Evolutionary conservation across 306 rosid genomes (phyloP).

Genomic region (Hippophae gyantsensis): DNA sequence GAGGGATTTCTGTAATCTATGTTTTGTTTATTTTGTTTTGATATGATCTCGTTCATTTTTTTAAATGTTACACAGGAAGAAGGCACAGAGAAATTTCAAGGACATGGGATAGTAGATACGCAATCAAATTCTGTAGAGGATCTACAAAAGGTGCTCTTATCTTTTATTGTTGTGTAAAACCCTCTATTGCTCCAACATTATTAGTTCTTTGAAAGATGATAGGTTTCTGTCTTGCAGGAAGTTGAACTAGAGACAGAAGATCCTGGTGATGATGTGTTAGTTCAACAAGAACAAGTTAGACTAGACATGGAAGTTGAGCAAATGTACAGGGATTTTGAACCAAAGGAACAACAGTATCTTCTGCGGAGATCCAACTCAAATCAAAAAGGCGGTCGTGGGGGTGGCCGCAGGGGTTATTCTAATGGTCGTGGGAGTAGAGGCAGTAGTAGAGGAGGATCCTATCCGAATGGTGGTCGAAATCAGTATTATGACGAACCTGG

Average conservation of each 20-base stretch:
- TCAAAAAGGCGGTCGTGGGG: constrained; percentile 89
- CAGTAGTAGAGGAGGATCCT: constrained; percentile 55
- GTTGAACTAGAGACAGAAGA: constrained; percentile 43
- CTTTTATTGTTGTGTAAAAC: neutral
- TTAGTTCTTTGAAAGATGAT: constrained; percentile 6
- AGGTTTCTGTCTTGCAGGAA: constrained; percentile 41
- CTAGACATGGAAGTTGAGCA: constrained; percentile 41
- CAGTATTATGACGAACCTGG: constrained; percentile 67
- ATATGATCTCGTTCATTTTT: too few relatives aligned
- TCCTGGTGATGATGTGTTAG: constrained; percentile 33
- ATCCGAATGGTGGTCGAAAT: constrained; percentile 55
- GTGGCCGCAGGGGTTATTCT: constrained; percentile 69
- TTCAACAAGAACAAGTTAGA: constrained; percentile 40
- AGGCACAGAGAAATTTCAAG: constrained; percentile 35
- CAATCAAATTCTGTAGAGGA: constrained; percentile 33
- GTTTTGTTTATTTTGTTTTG: constrained; percentile 4
- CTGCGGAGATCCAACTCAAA: constrained; percentile 55
- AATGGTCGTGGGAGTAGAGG: constrained; percentile 82
- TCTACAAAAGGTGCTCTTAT: constrained; percentile 21
- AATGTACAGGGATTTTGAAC: constrained; percentile 34
- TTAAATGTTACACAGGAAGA: constrained; percentile 29
- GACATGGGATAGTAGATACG: constrained; percentile 35
- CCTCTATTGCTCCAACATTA: constrained; percentile 10
- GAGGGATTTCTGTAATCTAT: neutral
- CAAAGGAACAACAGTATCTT: constrained; percentile 51